Percentiles rank a stretch among this genome's conserved stretches.
These are phyloP conservation scores for Clavariopsis aquatica DNA, from an alignment of 495 filamentous ascomycete species.

Conservation along the genomic window DNA sequence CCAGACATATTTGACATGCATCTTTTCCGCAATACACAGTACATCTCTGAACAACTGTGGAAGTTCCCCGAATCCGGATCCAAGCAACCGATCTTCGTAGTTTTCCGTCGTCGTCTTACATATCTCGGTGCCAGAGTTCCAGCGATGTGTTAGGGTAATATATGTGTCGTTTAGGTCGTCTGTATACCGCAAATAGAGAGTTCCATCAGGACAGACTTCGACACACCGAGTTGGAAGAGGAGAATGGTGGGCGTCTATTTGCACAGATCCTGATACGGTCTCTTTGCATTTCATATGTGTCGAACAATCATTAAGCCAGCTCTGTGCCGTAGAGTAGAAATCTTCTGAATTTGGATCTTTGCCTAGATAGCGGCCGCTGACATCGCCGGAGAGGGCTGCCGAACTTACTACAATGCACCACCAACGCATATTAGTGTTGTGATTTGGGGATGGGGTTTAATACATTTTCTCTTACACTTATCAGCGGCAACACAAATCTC, in stretches of 20 bases:
- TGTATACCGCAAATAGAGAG: not conserved
- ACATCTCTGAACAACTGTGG: conserved; percentile 6
- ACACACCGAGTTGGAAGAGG: not conserved
- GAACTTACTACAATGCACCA: not conserved
- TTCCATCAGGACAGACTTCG: not conserved
- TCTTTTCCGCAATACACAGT: not conserved
- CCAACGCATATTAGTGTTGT: not conserved
- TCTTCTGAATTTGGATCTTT: not conserved
- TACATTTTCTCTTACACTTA: not conserved
- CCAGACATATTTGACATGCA: conserved; percentile 9
- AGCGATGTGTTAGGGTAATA: conserved; percentile 9
- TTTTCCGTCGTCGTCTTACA: conserved; percentile 12
- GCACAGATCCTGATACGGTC: conserved; percentile 6
- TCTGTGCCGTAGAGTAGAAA: not conserved
- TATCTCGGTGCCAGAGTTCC: not conserved
- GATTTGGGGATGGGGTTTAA: not conserved
- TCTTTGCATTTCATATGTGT: conserved; percentile 12
- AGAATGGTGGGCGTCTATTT: not conserved
- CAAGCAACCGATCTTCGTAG: conserved; percentile 3
- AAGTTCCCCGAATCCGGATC: not conserved
- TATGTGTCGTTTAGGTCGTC: not conserved
- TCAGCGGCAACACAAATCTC: not conserved
- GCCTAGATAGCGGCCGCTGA: not conserved
- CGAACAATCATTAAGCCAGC: conserved; percentile 1
- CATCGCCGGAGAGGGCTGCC: not conserved